A percentile compares a stretch with the other conserved stretches of the same genome.
phyloP scores from a whole-genome alignment of 441 rosid genomes.

The Populus trichocarpa region DNA sequence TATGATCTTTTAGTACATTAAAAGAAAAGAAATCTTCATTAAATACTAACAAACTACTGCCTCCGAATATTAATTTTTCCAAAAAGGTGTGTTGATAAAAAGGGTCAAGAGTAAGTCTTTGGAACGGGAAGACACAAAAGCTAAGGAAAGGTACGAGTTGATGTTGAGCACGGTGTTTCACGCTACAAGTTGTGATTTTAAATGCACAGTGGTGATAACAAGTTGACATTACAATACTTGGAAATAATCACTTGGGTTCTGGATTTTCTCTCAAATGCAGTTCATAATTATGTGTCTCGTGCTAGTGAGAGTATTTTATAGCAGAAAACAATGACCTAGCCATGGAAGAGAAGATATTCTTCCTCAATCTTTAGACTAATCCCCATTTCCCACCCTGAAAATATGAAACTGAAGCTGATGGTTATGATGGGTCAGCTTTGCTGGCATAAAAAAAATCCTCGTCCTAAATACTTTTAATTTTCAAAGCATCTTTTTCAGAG shows the following conservation, averaged over 20 bases:
- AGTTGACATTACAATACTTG: background rate
- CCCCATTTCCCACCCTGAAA: background rate
- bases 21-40: too few species aligned
- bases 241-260: background rate
- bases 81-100: too few species aligned
- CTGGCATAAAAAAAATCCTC: background rate
- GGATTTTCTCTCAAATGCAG: background rate
- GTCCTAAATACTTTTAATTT: too few species aligned
- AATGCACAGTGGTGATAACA: background rate
- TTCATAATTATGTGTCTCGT: too few species aligned
- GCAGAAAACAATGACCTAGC: too few species aligned
- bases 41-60: too few species aligned
- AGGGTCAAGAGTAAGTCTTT: too few species aligned
- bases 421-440: background rate
- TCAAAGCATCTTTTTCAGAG: too few species aligned
- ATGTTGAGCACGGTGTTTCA: background rate
- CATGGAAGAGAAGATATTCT: too few species aligned
- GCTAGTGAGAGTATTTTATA: too few species aligned
- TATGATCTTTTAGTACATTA: too few species aligned
- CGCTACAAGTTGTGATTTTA: background rate
- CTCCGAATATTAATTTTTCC: too few species aligned
- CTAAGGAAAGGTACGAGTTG: background rate
- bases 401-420: background rate
- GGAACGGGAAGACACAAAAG: background rate
- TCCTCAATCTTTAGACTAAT: background rate